Evolutionary conservation across 2,329 filamentous ascomycete genomes (phyloP).

Genomic region (Eutypella sp.): DNA sequence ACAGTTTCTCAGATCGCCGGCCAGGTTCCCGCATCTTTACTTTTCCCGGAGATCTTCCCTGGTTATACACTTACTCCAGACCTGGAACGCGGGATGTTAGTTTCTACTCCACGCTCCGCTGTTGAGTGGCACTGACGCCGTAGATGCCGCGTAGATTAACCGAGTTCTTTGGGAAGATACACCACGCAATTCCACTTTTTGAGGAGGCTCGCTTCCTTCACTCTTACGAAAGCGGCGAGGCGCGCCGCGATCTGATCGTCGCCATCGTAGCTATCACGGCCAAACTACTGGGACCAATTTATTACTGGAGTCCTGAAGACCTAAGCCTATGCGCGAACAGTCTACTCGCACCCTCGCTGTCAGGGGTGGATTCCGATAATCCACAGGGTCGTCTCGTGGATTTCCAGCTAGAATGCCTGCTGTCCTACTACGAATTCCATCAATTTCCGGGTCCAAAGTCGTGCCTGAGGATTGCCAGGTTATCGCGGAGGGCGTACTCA

Average conservation of each 20-base stretch:
- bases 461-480: slow-evolving; percentile 27
- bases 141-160: slow-evolving; percentile 12
- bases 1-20: too few relatives aligned
- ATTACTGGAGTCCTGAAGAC: slow-evolving; percentile 16
- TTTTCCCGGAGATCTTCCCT: too few relatives aligned
- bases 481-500: slow-evolving; percentile 30
- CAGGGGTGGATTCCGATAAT: slow-evolving; percentile 7
- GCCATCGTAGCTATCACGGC: slow-evolving; percentile 25
- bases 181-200: slow-evolving; percentile 27
- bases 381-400: slow-evolving; percentile 16
- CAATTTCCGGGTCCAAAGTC: slow-evolving; percentile 28
- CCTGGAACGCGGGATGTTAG: slow-evolving; percentile 18
- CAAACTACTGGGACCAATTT: slow-evolving; percentile 19
- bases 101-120: not conserved
- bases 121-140: not conserved
- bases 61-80: slow-evolving; percentile 14
- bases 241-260: slow-evolving; percentile 16
- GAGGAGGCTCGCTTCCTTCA: slow-evolving; percentile 20
- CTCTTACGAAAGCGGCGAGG: slow-evolving; percentile 17
- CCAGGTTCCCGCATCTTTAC: too few relatives aligned
- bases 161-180: slow-evolving; percentile 25
- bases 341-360: slow-evolving; percentile 13
- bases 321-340: slow-evolving; percentile 18
- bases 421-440: slow-evolving; percentile 33
- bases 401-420: slow-evolving; percentile 27